phyloP scores from a whole-genome alignment of 768 basidiomycete species.

The Pulveroboletus ravenelii region DNA sequence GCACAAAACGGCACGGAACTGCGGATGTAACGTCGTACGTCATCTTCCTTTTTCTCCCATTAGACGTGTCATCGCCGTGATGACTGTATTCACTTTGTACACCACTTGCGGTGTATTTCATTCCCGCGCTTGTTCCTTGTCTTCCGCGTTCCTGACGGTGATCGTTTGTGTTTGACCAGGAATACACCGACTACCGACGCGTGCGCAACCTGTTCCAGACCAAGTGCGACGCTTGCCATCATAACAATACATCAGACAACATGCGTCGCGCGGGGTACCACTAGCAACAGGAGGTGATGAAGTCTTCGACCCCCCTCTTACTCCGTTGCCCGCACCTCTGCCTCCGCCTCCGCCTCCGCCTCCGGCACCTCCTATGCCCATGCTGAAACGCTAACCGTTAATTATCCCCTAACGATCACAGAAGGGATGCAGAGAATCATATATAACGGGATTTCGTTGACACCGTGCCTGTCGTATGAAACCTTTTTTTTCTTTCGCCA shows the following conservation, averaged over 20 bases:
- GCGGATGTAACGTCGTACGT: conserved; percentile 46
- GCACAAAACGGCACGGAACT: conserved; percentile 56
- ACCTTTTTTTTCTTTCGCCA: background rate
- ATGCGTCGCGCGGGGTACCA: conserved; percentile 25
- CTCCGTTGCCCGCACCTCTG: background rate
- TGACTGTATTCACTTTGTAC: background rate
- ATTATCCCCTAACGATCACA: background rate
- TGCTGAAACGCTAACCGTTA: background rate
- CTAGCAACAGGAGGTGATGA: conserved; percentile 13
- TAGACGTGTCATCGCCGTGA: background rate
- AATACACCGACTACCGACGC: conserved; percentile 43
- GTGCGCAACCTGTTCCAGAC: conserved; percentile 65
- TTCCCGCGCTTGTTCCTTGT: background rate
- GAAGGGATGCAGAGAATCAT: background rate
- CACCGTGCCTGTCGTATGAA: background rate
- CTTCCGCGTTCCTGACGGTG: conserved; percentile 1
- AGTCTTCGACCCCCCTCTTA: background rate
- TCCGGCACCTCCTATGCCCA: conserved; percentile 1
- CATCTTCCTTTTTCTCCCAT: background rate
- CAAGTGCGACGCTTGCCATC: conserved; percentile 54
- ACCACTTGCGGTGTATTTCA: background rate
- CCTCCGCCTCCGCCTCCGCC: conserved; percentile 10
- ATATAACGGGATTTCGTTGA: background rate
- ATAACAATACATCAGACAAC: conserved; percentile 32
- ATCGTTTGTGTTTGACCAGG: conserved; percentile 21